Base-by-base conservation (phyloP, 1,139 yeast species). In the Yamadazyma diospyri region DNA sequence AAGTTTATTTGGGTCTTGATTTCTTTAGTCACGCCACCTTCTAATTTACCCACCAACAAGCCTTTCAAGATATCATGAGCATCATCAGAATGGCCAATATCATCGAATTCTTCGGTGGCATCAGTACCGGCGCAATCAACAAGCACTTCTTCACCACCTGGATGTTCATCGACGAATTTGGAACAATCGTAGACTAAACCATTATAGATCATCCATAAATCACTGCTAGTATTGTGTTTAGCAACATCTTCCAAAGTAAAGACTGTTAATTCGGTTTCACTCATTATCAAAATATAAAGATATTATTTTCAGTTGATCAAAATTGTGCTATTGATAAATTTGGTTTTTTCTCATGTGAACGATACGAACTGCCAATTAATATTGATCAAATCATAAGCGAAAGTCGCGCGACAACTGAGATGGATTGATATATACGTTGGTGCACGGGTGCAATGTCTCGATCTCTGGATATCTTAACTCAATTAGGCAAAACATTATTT, bases 61-160 rank as follows among this genome's bases (percentile, higher is more conserved):
- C 74, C 76, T 30, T 65, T 69, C 51, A 94, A 70, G 43, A 83
- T 72, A 48, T 82, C 94, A 47, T 80, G 78, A 23, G 98, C 97
- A 49, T 89, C 97, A 46, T 89, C 97, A 25, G 97, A 88, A 64
- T 92, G 99, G 25, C 98, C 98, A 53, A 92, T 89, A 57, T 92
- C 98, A 42, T 86, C 88, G 55, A 92, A 92, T 23, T 95, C 89
- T 47, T 81, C 92, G 29, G 98, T 89, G 39, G 96, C 94, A 59
- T 94, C 98, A 37, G 71, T 69, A 46, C 98, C 98, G 39, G 92
- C 97, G 49, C 80, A 76, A 55, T 94, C 98, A 36, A 83, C 64
- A 48, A 92, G 73, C 32, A 92, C 96, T 62, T 94, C 98, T 62
- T 88, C 97, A 55, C 99, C 99, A 69, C 99, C 99, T 41, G 75